phyloP scores from a whole-genome alignment of 352 stramenopile species.

The Phytophthora sp. region DNA sequence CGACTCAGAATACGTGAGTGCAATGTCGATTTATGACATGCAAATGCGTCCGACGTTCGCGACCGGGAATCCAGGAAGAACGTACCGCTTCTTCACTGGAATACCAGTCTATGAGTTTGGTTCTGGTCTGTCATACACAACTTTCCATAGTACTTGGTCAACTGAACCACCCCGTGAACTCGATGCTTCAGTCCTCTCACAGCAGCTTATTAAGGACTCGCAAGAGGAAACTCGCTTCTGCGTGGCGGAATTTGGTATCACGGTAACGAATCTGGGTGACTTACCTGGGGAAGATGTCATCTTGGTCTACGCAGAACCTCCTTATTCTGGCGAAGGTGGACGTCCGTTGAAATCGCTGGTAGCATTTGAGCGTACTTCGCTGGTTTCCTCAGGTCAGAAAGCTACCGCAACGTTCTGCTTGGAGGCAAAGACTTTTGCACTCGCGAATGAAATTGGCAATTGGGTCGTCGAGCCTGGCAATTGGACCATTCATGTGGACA shows the following conservation, averaged over 20 bases:
- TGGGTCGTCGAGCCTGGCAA: conserved; percentile 44
- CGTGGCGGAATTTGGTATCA: conserved; percentile 37
- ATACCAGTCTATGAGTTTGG: conserved; percentile 78
- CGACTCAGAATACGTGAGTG: conserved; percentile 48
- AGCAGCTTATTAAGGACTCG: conserved; percentile 11
- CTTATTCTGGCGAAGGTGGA: conserved; percentile 33
- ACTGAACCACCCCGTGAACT: conserved; percentile 18
- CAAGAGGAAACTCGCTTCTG: conserved; percentile 16
- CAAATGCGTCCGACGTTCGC: conserved; percentile 78
- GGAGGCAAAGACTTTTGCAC: conserved; percentile 41
- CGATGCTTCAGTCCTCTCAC: conserved; percentile 11
- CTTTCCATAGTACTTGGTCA: conserved; percentile 58
- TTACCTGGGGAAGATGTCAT: conserved; percentile 50
- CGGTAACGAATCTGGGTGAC: conserved; percentile 52
- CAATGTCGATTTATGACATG: conserved; percentile 78
- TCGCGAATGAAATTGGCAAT: conserved; percentile 45
- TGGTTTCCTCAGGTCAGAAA: conserved; percentile 35
- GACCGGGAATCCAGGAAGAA: conserved; percentile 73
- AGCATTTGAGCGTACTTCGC: conserved; percentile 60
- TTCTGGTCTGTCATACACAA: conserved; percentile 80
- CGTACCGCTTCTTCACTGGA: conserved; percentile 86
- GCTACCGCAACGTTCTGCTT: conserved; percentile 43
- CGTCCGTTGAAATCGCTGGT: conserved; percentile 57
- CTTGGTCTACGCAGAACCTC: conserved; percentile 46
- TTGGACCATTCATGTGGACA: conserved; percentile 49